Evolutionary conservation across 139 green algal species (phyloP), one percentile per base, ranked within the genome.

Genomic region (Edaphochlamys debaryana): DNA sequence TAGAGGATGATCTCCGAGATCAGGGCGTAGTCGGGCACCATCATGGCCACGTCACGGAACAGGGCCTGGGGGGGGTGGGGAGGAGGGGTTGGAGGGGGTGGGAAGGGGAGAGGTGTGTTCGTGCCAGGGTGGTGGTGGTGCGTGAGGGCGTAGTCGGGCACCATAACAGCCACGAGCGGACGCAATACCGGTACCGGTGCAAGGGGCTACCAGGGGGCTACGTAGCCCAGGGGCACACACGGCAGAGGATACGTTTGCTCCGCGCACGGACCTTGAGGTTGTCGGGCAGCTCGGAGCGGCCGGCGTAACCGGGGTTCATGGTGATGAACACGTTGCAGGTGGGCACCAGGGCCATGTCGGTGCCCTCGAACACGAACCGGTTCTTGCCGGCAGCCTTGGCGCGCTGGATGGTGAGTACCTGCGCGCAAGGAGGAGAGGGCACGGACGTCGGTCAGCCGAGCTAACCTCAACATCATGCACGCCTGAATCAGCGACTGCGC

Each of bases 281-380:
- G 84, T 97, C 94, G 5, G 94, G 94, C 77, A 97, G 91, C 87
- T 96, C 93, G n/a, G 92, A 95, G 54, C 94, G 89, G 17, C 94
- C 94, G 4, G 81, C 92, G 71, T 93, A 96, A 23, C 93, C 93
- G 1, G 93, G 93, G 83, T 96, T 96, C 93, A 96, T 96, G 58
- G 93, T 95, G 88, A 96, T 95, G 88, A 96, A 96, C 1, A 90
- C 93, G 66, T 93, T 95, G 92, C 94, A 96, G 36, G 89, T 94
- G 34, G 86, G 85, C 69, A 92, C 80, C 56, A 96, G 87, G 4
- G 68, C 70, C 58, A 96, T 89, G 83, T 95, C 91, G 8, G 64
- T 91, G 76, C 91, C 93, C 85, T 96, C 93, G 83, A 96, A 96
- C 13, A 92, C 32, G 58, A 96, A 95, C 30, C 78, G 91, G 64